Conservation (phyloP, 106 monocot genomes). For the Platanthera guangdongensis region DNA sequence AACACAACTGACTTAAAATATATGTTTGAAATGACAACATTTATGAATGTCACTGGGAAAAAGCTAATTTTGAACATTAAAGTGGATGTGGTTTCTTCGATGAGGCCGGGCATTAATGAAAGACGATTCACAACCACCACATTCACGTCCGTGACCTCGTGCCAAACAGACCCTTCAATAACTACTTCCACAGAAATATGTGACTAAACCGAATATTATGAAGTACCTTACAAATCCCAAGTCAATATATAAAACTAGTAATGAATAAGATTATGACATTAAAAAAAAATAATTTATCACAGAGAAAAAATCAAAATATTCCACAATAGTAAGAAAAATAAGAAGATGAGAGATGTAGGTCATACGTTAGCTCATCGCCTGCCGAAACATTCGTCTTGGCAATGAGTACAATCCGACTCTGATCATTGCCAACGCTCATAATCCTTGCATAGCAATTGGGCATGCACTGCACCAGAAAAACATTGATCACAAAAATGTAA, state of each 20-base stretch:
- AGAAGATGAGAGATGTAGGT: background rate
- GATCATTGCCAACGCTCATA: conserved; percentile 61
- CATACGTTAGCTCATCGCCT: conserved; percentile 85
- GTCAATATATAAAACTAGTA: background rate
- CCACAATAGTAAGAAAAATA: background rate
- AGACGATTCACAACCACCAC: no score
- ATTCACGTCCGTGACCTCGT: no score
- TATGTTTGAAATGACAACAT: no score
- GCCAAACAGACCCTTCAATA: no score
- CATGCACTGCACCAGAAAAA: conserved; percentile 62
- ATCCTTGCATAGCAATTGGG: conserved; percentile 98
- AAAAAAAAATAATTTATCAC: background rate
- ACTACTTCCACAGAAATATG: no score
- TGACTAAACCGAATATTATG: no score
- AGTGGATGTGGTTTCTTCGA: no score
- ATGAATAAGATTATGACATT: background rate
- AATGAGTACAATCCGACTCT: conserved; percentile 74
- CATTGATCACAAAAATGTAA: background rate
- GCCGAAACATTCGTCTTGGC: conserved; percentile 68
- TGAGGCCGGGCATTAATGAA: no score
- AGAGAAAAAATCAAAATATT: background rate
- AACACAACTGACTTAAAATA: no score
- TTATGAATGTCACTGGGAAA: no score
- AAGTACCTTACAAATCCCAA: no score
- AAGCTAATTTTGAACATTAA: no score